phyloP scores from a whole-genome alignment of 2,329 filamentous ascomycete species.

The Dactylellina drechsleri region DNA sequence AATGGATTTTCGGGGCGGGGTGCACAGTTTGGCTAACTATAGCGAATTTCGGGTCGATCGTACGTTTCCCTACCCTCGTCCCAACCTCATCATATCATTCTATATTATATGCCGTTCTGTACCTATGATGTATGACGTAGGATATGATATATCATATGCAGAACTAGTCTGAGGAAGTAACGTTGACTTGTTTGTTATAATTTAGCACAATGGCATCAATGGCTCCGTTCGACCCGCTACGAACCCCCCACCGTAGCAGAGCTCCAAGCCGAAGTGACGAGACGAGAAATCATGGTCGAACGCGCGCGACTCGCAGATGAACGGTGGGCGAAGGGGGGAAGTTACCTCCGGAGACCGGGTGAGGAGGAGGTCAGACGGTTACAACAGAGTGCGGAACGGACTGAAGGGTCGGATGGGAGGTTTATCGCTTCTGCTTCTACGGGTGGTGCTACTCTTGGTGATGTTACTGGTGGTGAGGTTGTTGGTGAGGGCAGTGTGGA shows the following conservation, averaged over 20 bases:
- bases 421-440: background rate
- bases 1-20: constrained; percentile 51
- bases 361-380: constrained; percentile 30
- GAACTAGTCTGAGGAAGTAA: too few species aligned
- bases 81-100: too few species aligned
- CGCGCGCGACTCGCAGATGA: constrained; percentile 72
- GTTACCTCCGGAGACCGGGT: constrained; percentile 60
- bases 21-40: constrained; percentile 56
- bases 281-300: constrained; percentile 66
- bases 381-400: constrained; percentile 16
- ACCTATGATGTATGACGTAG: too few species aligned
- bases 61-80: background rate
- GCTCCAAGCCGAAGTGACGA: constrained; percentile 67
- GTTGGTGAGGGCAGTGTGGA: background rate
- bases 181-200: background rate
- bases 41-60: constrained; percentile 44
- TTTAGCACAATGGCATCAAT: constrained; percentile 72
- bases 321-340: constrained; percentile 71
- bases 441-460: background rate
- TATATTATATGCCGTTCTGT: too few species aligned
- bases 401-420: constrained; percentile 30
- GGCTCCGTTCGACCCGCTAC: constrained; percentile 71
- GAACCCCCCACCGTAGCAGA: constrained; percentile 69
- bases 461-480: background rate
- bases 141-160: too few species aligned